phyloP scores from a whole-genome alignment of 805 yeast genomes.

The Isabelozyma pseudorhagii region DNA sequence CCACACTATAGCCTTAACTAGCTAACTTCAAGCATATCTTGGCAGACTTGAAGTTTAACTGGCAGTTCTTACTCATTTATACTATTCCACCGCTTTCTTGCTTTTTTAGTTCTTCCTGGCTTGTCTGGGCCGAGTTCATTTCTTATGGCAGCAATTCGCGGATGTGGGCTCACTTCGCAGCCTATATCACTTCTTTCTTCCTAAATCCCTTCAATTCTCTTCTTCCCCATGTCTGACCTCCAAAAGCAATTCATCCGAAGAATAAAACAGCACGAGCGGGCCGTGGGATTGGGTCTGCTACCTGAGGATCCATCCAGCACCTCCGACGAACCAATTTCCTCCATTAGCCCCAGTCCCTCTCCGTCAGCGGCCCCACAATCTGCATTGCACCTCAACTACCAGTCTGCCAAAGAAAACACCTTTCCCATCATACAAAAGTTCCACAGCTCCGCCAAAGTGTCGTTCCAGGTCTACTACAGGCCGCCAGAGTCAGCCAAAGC shows the following conservation, averaged over 20 bases:
- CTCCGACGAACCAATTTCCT: background rate
- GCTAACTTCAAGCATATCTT: too few relatives aligned
- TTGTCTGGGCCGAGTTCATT: too few relatives aligned
- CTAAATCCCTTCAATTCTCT: slow-evolving; percentile 14
- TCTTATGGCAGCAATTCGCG: too few relatives aligned
- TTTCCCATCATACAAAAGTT: background rate
- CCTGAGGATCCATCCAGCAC: slow-evolving; percentile 11
- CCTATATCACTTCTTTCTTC: background rate
- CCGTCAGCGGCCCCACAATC: background rate
- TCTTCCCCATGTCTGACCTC: slow-evolving; percentile 21
- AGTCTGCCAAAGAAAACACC: background rate
- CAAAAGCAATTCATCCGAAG: slow-evolving; percentile 22
- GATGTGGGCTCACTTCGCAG: background rate
- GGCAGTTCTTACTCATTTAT: too few relatives aligned
- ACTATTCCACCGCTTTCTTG: too few relatives aligned
- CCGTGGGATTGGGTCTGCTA: slow-evolving; percentile 15
- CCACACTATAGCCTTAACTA: too few relatives aligned
- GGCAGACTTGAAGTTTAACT: too few relatives aligned
- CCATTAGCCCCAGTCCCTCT: background rate
- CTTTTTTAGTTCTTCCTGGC: too few relatives aligned
- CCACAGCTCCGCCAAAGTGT: background rate
- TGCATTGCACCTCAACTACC: background rate
- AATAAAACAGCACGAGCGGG: slow-evolving; percentile 20
- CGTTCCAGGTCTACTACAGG: slow-evolving; percentile 50
- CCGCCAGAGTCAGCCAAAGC: slow-evolving; percentile 41